Base-by-base conservation (phyloP, 2,329 filamentous ascomycete genomes). In the Diaporthe velutina region DNA sequence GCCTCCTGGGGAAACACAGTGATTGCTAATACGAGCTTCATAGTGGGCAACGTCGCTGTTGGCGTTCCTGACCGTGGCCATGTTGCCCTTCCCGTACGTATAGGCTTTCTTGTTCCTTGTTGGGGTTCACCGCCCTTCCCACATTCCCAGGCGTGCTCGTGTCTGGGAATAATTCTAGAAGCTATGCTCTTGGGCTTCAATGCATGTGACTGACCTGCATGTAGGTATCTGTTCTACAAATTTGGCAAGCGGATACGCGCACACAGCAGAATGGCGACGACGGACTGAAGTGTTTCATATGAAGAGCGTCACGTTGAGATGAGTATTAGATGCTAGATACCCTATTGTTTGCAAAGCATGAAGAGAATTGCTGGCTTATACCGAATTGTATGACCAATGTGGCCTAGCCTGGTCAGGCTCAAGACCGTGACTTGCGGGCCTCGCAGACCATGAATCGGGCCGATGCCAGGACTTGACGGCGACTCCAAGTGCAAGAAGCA, bases 41-140 rank as follows among this genome's bases (percentile, higher is more conserved):
- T 40, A 76, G 76, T 95, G 94, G 93, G 91, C 90, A 10, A 89
- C 90, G 1, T 90, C 86, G 54, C 81, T 93, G 55, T 82, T 93
- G 58, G 91, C 87, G 2, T 93, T 93, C 77, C 79, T 93, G 70
- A 89, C 90, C 1, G 79, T 93, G 4, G 86, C 83, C 66, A 91
- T 93, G 89, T 84, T 91, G 82, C 91, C 91, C 0, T 92, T 93
- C 75, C 91, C 91, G 5, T 91, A 89, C 78, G 64, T 68, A 68
- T 40, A 54, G 33, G 64, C 40, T 33, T 48, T 28, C n/a, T 15
- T 40, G 48, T 38, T 28, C n/a, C n/a, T 54, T 38, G n/a, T 30
- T 68, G 33, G 7, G 64, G 45, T 28, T 68, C 64, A 68, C 64
- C 64, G 64, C 64, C 64, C 64, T 52, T 68, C 30, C 33, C 52